These are phyloP conservation scores for Plasmodium malariae DNA, from an alignment of 169 alveolate genomes.

Conservation along the genomic window DNA sequence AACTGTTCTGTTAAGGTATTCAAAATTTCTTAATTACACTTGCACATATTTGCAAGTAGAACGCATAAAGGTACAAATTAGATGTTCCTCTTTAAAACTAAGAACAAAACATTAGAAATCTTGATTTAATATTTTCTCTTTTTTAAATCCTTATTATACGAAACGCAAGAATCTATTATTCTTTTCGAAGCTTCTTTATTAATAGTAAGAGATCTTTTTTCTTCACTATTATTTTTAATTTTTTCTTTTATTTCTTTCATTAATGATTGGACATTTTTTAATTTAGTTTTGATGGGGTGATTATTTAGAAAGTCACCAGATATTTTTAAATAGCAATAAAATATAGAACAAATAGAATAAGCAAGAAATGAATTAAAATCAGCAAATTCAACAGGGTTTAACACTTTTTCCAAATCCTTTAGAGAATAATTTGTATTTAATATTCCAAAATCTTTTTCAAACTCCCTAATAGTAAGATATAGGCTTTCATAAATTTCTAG, in stretches of 20 bases:
- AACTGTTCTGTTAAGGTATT: no score
- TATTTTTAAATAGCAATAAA: conserved; percentile 75
- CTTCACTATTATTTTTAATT: conserved; percentile 23
- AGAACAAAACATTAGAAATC: no score
- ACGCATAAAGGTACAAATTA: no score
- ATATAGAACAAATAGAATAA: conserved; percentile 69
- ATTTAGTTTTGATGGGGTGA: conserved; percentile 66
- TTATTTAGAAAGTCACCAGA: conserved; percentile 57
- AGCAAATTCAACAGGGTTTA: conserved; percentile 71
- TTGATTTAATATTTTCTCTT: conserved; percentile 42
- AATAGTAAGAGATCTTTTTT: conserved; percentile 47
- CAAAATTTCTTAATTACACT: no score
- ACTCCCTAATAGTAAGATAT: conserved; percentile 49
- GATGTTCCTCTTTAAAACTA: no score
- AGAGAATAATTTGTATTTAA: conserved; percentile 37
- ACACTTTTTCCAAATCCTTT: conserved; percentile 53
- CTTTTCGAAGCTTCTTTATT: conserved; percentile 76
- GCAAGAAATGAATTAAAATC: conserved; percentile 75
- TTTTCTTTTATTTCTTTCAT: conserved; percentile 77
- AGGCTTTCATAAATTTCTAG: conserved; percentile 35
- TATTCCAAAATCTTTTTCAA: conserved; percentile 51
- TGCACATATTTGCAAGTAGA: no score
- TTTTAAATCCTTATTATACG: conserved; percentile 75
- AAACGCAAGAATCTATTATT: conserved; percentile 66
- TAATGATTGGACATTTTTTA: conserved; percentile 59